phyloP scores from a whole-genome alignment of 1,284 basidiomycete species.

The Sparassis latifolia region DNA sequence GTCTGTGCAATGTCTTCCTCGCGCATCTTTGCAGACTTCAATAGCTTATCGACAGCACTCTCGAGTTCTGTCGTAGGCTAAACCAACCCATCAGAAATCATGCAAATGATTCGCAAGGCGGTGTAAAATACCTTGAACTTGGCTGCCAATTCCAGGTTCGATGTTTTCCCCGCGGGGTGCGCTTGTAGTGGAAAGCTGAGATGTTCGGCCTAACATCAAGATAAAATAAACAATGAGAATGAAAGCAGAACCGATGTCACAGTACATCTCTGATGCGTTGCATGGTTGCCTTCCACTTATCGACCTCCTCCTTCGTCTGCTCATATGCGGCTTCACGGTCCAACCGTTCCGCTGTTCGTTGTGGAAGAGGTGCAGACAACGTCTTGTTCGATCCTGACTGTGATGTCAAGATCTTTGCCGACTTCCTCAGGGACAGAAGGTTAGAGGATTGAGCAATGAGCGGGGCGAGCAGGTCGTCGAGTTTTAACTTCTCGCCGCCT shows the following conservation, averaged over 20 bases:
- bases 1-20: slow-evolving; percentile 74
- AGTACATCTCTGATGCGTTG: slow-evolving; percentile 74
- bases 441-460: slow-evolving; percentile 52
- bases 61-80: slow-evolving; percentile 77
- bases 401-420: slow-evolving; percentile 53
- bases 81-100: not conserved
- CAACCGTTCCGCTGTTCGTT: slow-evolving; percentile 81
- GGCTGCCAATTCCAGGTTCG: slow-evolving; percentile 72
- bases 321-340: slow-evolving; percentile 95
- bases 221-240: not conserved
- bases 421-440: slow-evolving; percentile 61
- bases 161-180: slow-evolving; percentile 48
- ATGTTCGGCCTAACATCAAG: slow-evolving; percentile 68
- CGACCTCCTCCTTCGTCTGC: slow-evolving; percentile 85
- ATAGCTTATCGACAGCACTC: slow-evolving; percentile 68
- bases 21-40: slow-evolving; percentile 73
- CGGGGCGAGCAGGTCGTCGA: slow-evolving; percentile 75
- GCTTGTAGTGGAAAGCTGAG: slow-evolving; percentile 88
- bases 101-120: not conserved
- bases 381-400: slow-evolving; percentile 49
- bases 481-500: slow-evolving; percentile 49
- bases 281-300: slow-evolving; percentile 93
- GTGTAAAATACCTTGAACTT: slow-evolving; percentile 66
- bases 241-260: not conserved
- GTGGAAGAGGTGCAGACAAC: slow-evolving; percentile 82